phyloP scores from a whole-genome alignment of 2,329 filamentous ascomycete genomes.

The Pezicula rhizophila region DNA sequence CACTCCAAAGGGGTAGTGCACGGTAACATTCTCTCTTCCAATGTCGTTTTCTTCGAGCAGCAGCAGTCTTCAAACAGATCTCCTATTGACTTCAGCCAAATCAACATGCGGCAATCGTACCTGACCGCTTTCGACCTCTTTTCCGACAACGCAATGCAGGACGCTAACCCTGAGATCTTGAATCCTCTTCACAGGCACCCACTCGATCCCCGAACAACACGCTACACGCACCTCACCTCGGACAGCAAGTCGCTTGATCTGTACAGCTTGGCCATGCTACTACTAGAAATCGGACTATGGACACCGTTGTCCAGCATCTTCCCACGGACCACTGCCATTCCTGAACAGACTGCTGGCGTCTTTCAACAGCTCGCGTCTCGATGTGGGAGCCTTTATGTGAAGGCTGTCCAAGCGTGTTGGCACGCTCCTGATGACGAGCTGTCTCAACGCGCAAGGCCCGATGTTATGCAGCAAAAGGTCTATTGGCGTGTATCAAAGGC shows the following conservation, averaged over 20 bases:
- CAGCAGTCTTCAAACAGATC: slow-evolving; percentile 17
- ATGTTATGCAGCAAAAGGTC: slow-evolving; percentile 49
- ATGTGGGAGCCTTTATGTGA: slow-evolving; percentile 71
- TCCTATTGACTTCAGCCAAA: slow-evolving; percentile 22
- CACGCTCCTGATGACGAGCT: slow-evolving; percentile 61
- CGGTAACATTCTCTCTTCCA: slow-evolving; percentile 61
- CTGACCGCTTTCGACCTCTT: slow-evolving; percentile 73
- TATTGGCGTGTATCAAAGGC: slow-evolving; percentile 43
- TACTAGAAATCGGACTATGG: slow-evolving; percentile 74
- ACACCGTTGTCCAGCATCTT: slow-evolving; percentile 45
- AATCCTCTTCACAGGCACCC: slow-evolving; percentile 54
- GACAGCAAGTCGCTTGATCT: slow-evolving; percentile 60
- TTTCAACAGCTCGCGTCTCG: slow-evolving; percentile 33
- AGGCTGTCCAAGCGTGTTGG: slow-evolving; percentile 67
- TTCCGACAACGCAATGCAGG: slow-evolving; percentile 34
- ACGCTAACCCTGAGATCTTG: slow-evolving; percentile 10
- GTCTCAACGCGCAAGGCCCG: slow-evolving; percentile 37
- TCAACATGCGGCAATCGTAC: slow-evolving; percentile 62
- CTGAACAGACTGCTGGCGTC: slow-evolving; percentile 18
- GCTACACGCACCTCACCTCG: slow-evolving; percentile 43
- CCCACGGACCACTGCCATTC: slow-evolving; percentile 17
- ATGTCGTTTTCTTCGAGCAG: slow-evolving; percentile 56
- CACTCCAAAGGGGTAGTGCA: slow-evolving; percentile 65
- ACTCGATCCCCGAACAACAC: slow-evolving; percentile 48
- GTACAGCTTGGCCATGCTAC: slow-evolving; percentile 66